Evolutionary conservation across 2,329 filamentous ascomycete species (phyloP), one percentile per base, ranked within the genome.

Genomic region (Epichloe sylvatica): DNA sequence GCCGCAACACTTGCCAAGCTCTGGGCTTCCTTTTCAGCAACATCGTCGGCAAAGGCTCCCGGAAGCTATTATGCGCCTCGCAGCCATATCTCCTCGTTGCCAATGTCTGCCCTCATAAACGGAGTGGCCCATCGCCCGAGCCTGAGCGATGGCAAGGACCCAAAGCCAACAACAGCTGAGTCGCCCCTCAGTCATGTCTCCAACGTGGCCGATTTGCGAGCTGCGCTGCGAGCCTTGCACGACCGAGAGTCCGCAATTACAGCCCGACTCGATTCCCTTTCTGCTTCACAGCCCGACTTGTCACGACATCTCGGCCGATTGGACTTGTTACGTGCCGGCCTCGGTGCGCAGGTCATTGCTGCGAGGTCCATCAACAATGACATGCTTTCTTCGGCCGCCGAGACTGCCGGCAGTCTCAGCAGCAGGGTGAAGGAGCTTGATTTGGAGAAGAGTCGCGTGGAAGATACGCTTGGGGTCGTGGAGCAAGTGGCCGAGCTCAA

Each of bases 401-500:
- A 83, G 47, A 97, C 90, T 35, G 92, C 92, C 3, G 81, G 82
- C 49, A 80, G 86, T 50, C 84, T 97, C 55, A 94, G 89, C 49
- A 81, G 81, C 60, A 86, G 89, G 48, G 92, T 98, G 50, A 89
- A 86, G 64, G 77, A 81, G 56, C 78, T 98, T 35, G 92, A 98
- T 62, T 75, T 88, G 50, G 91, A 98, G 68, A 94, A 97, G 72
- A 82, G 82, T 51, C 80, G 89, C 30, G 91, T 98, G 8, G 90
- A 92, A 64, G 83, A 89, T 46, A 97, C 92, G 0, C 71, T 98
- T 51, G 78, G 84, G 8, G 89, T 97, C 3, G 92, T 97, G 11
- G 91, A 97, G 67, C 90, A 96, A 69, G 91, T 98, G 13, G 86
- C 87, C 5, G 92, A 98, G 73, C 82, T 98, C 56, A 97, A 97